phyloP scores from a whole-genome alignment of 2,329 filamentous ascomycete species.

The Penicillium hesseltinei region DNA sequence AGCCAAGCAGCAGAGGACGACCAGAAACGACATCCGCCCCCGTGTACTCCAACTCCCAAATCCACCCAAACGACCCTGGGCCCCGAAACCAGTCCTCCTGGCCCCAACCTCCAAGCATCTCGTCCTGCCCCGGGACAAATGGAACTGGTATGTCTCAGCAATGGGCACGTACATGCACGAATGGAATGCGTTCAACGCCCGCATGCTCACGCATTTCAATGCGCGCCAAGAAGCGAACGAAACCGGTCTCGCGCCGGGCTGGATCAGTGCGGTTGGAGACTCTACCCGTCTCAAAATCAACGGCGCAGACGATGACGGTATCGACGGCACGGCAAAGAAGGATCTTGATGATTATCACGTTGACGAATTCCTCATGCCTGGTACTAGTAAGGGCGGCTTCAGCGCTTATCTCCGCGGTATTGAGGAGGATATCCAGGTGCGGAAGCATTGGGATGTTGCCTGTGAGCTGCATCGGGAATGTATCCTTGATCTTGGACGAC shows the following conservation, averaged over 20 bases:
- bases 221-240: slow-evolving; percentile 50
- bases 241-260: slow-evolving; percentile 46
- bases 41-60: slow-evolving; percentile 49
- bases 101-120: slow-evolving; percentile 32
- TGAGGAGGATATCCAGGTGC: slow-evolving; percentile 46
- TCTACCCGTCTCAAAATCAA: slow-evolving; percentile 34
- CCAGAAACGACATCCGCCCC: slow-evolving; percentile 37
- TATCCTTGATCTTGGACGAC: slow-evolving; percentile 41
- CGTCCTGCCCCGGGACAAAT: slow-evolving; percentile 47
- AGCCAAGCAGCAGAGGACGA: slow-evolving; percentile 45
- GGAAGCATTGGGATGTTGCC: slow-evolving; percentile 50
- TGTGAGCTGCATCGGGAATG: slow-evolving; percentile 46
- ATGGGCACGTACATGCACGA: slow-evolving; percentile 57
- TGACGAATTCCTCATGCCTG: slow-evolving; percentile 33
- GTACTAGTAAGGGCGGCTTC: slow-evolving; percentile 41
- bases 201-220: slow-evolving; percentile 57
- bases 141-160: slow-evolving; percentile 51
- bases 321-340: slow-evolving; percentile 9
- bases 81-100: slow-evolving; percentile 26
- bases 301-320: slow-evolving; percentile 23
- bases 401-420: slow-evolving; percentile 46
- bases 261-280: slow-evolving; percentile 55
- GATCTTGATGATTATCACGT: slow-evolving; percentile 19
- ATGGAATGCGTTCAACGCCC: slow-evolving; percentile 56
- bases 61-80: slow-evolving; percentile 51